A percentile compares a stretch with the other conserved stretches of the same genome.
These are phyloP conservation scores for Kandelia obovata DNA, from an alignment of 345 rosid genomes.

Conservation along the genomic window DNA sequence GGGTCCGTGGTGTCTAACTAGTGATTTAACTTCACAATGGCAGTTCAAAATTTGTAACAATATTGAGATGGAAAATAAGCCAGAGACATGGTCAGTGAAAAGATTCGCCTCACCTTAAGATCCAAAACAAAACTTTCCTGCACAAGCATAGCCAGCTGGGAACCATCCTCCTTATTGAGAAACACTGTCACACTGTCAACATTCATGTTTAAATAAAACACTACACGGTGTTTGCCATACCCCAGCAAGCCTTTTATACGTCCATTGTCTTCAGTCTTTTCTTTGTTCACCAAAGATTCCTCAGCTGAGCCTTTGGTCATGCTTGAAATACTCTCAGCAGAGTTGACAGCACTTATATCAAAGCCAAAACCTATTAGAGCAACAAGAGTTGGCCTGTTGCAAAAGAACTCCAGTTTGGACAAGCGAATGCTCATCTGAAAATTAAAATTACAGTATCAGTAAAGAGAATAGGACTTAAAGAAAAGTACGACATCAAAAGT, in stretches of 20 bases:
- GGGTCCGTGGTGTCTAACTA: not conserved
- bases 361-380: conserved; percentile 92
- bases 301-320: conserved; percentile 35
- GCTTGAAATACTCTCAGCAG: conserved; percentile 31
- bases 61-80: not conserved
- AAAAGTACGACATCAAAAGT: not conserved
- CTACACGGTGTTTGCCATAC: conserved; percentile 90
- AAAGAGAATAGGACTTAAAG: conserved; percentile 7
- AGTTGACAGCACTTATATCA: conserved; percentile 52
- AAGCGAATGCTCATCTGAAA: conserved; percentile 92
- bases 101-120: conserved; percentile 58
- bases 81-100: conserved; percentile 10
- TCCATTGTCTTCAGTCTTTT: conserved; percentile 60
- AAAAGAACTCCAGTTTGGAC: conserved; percentile 95
- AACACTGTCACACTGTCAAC: conserved; percentile 82
- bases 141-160: conserved; percentile 92
- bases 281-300: conserved; percentile 47
- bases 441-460: conserved; percentile 34
- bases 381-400: conserved; percentile 91
- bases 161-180: conserved; percentile 95
- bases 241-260: conserved; percentile 89
- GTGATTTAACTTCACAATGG: not conserved
- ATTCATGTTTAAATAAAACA: conserved; percentile 80
- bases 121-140: conserved; percentile 91
- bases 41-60: not conserved